These are phyloP conservation scores for Colletotrichum godetiae DNA, from an alignment of 2,329 filamentous ascomycete species.

Conservation along the genomic window DNA sequence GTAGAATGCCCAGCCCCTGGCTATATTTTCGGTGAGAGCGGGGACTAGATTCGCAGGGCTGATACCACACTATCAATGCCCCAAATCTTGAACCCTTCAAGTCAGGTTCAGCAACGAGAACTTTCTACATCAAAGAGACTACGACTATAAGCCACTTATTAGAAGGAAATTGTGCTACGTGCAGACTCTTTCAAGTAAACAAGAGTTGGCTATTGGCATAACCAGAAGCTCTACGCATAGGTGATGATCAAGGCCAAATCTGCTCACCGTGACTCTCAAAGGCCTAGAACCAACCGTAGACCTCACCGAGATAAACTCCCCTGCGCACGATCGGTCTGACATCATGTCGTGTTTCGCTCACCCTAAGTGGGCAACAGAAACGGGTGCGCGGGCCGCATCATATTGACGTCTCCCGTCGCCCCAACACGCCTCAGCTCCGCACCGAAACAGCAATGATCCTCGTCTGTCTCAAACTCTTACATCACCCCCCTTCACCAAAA, in stretches of 20 bases:
- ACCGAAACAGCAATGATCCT: constrained; percentile 17
- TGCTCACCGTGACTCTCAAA: background rate
- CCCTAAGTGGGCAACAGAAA: background rate
- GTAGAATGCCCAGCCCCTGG: background rate
- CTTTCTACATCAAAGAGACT: too few relatives aligned
- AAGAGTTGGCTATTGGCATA: background rate
- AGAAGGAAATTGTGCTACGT: too few relatives aligned
- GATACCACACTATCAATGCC: background rate
- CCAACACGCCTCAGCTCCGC: constrained; percentile 8
- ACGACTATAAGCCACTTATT: too few relatives aligned
- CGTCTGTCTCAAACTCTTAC: constrained; percentile 14
- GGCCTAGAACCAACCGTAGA: background rate
- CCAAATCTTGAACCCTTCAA: too few relatives aligned
- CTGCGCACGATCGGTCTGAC: constrained; percentile 14
- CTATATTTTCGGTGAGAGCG: background rate
- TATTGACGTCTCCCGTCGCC: constrained; percentile 31
- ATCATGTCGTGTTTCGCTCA: constrained; percentile 29
- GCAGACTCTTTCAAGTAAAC: too few relatives aligned
- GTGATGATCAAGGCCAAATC: too few relatives aligned
- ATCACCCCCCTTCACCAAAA: constrained; percentile 8
- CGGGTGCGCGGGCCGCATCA: constrained; percentile 23
- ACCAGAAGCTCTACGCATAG: background rate
- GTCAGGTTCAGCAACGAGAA: too few relatives aligned
- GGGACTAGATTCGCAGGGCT: background rate
- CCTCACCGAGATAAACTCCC: constrained; percentile 12